Evolutionary conservation across 257 asterid genomes (phyloP), one percentile per base, ranked within the genome.

Genomic region (Scutellaria baicalensis): DNA sequence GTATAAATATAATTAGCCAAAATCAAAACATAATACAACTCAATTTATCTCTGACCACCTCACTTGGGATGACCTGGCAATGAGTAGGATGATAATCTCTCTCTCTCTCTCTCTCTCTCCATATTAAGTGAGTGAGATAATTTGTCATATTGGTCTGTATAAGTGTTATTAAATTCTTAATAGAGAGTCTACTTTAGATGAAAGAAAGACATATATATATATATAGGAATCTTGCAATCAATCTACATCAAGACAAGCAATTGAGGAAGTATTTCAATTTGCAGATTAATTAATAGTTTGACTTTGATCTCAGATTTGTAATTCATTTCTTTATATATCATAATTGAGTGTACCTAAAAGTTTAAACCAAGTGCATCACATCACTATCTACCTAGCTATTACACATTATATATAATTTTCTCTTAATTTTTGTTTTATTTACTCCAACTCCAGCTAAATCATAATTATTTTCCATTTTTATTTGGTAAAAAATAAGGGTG

Each of bases 21-120:
- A 2, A 64, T 45, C 14, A 52, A 8, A 44, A 6, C 16, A 65
- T 3, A 65, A 65, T n/a, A n/a, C n/a, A 11, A 17, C 27, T 45
- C 57, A 9, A 42, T 42, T 6, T 61, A 16, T 7, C 50, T 2
- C 57, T 36, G 13, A 18, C 77, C 67, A 43, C 61, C 52, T 56
- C 72, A 55, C 36, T 55, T 54, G 63, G 59, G 61, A 64, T 73
- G 66, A 73, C 38, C 61, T 73, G 65, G 59, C 72, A 31, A 44
- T 12, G 72, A 64, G 67, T 73, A 12, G 60, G 43, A 33, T 17
- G n/a, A n/a, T 51, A 51, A 14, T 33, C 8, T n/a, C 40, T 13
- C 12, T 50, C 44, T 56, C 9, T 48, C 56, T 49, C 56, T 49
- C 14, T 31, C 4, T 16, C 6, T 64, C 21, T n/a, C n/a, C n/a